Base-by-base conservation (phyloP, 768 basidiomycete genomes). In the Filobasidium floriforme region DNA sequence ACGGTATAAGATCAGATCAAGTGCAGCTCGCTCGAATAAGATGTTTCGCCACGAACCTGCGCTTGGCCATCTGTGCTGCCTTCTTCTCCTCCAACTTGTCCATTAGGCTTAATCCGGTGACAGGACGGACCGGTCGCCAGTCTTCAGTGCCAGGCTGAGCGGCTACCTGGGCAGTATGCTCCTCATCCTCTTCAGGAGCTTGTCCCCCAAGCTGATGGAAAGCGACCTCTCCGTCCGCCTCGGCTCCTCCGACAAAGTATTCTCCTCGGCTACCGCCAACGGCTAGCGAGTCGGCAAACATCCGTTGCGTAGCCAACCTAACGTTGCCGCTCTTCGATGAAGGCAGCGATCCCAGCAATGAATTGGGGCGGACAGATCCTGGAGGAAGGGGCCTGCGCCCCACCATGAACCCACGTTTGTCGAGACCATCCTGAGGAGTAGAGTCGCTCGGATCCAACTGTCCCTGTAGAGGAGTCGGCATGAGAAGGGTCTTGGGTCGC, bases 401-500 rank as follows among this genome's bases (percentile, higher is more conserved):
- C 14, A 69, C 14, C 81, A 80, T 18, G 86, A 83, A 54, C 82
- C 76, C 74, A 85, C 82, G 76, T 90, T 88, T 26, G 11, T 65
- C 63, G 41, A 41, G 41, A 3, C 54, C 22, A 12, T 10, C 87
- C 87, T 59, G 84, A 84, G 57, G 82, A 80, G 40, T 81, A 71
- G 46, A 75, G 79, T 2, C 73, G 73, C 49, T 72, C 69, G 18
- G 81, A 66, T 52, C 80, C 73, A n/a, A 80, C 75, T 19, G 79
- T 60, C 82, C 79, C 71, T 92, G 89, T 43, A 94, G 80, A 1
- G 90, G 89, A 68, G 88, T 88, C 11, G 92, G 92, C 92, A 96
- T 94, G 68, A 96, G 86, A 54, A 96, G 86, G n/a, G 92, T 83
- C 76, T 92, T 92, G 0, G 92, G 92, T 24, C 92, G 84, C 71